Evolutionary conservation across 2,329 filamentous ascomycete species (phyloP).

Genomic region (Pyrenochaeta sp.): DNA sequence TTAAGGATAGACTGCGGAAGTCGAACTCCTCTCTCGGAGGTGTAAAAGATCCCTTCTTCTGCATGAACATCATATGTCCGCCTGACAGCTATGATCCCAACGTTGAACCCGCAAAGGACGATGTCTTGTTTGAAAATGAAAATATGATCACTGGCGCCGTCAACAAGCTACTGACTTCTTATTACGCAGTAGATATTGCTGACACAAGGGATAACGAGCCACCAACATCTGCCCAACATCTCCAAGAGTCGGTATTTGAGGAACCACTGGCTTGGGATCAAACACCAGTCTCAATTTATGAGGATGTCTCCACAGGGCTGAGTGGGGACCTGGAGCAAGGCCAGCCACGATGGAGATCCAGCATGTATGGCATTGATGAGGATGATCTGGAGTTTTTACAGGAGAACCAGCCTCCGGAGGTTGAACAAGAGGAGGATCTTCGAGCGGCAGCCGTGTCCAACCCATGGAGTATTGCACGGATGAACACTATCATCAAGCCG

Average conservation of each 20-base stretch:
- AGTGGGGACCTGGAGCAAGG: not conserved
- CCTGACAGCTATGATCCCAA: slow-evolving; percentile 74
- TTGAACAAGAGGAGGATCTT: slow-evolving; percentile 38
- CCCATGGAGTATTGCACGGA: slow-evolving; percentile 60
- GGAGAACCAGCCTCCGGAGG: slow-evolving; percentile 16
- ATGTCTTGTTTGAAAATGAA: slow-evolving; percentile 72
- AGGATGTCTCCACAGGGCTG: not conserved
- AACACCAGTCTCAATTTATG: slow-evolving; percentile 1
- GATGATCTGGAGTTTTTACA: slow-evolving; percentile 42
- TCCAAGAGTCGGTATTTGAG: not conserved
- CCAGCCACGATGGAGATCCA: slow-evolving; percentile 42
- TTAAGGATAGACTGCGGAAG: slow-evolving; percentile 60
- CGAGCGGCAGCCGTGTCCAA: slow-evolving; percentile 52
- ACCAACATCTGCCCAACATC: slow-evolving; percentile 6
- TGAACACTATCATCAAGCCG: slow-evolving; percentile 49
- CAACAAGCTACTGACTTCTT: slow-evolving; percentile 55
- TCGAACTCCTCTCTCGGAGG: slow-evolving; percentile 29
- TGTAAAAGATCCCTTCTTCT: slow-evolving; percentile 67
- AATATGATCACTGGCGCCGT: slow-evolving; percentile 54
- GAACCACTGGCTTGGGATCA: not conserved
- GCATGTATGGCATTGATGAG: slow-evolving; percentile 51
- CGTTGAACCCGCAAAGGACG: slow-evolving; percentile 74
- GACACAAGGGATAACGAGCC: slow-evolving; percentile 11
- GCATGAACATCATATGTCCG: slow-evolving; percentile 70
- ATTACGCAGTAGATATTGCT: slow-evolving; percentile 38